phyloP scores from a whole-genome alignment of 2,329 filamentous ascomycete genomes.

The Metarhizium album region DNA sequence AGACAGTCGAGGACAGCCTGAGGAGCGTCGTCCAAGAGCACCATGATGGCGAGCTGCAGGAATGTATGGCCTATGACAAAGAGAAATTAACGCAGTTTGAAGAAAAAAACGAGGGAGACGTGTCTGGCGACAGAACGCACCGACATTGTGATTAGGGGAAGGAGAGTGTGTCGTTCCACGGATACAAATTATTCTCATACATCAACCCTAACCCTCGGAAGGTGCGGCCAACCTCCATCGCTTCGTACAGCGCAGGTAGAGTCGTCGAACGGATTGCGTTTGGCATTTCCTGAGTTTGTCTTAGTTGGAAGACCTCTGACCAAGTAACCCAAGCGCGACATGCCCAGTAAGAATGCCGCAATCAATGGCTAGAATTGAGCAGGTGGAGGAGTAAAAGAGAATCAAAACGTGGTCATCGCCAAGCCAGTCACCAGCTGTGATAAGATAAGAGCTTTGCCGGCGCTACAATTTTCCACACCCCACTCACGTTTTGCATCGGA shows the following conservation, averaged over 20 bases:
- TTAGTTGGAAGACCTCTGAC: too few species aligned
- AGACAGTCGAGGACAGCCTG: too few species aligned
- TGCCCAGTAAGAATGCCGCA: too few species aligned
- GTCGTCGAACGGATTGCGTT: not conserved
- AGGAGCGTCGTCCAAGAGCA: not conserved
- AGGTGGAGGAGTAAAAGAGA: not conserved
- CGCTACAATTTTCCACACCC: slow-evolving; percentile 1
- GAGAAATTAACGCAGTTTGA: too few species aligned
- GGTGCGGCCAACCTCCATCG: not conserved
- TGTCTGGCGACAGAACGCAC: too few species aligned
- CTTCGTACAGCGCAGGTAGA: not conserved
- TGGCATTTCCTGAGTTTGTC: too few species aligned
- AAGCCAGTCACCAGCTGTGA: not conserved
- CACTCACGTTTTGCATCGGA: too few species aligned
- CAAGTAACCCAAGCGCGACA: too few species aligned
- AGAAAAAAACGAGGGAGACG: too few species aligned
- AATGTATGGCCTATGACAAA: not conserved
- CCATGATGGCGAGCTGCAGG: not conserved
- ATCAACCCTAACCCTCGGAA: not conserved
- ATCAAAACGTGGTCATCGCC: not conserved
- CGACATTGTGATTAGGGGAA: not conserved
- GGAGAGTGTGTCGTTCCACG: not conserved
- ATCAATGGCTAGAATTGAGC: too few species aligned
- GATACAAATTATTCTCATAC: not conserved
- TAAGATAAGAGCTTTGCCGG: slow-evolving; percentile 1